phyloP scores from a whole-genome alignment of 192 early-diverging fungal genomes.

The Rhizoclosmatium sp. region DNA sequence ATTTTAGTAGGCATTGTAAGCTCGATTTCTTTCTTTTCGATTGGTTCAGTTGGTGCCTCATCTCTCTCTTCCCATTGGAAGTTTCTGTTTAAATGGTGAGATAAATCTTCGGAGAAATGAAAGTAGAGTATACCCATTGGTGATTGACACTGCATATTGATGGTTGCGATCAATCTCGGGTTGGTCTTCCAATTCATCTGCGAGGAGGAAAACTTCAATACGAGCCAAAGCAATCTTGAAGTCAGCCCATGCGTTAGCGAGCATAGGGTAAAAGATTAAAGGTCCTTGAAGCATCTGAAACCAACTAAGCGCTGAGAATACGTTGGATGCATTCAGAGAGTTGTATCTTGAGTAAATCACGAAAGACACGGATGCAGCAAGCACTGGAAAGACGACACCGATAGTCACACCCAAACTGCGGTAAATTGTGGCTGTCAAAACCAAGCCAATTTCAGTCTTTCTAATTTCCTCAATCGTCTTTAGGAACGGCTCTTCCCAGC shows the following conservation, averaged over 20 bases:
- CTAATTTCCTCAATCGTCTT: slow-evolving; percentile 41
- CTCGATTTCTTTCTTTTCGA: background rate
- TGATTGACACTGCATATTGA: slow-evolving; percentile 62
- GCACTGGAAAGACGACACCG: slow-evolving; percentile 6
- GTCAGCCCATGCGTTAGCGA: slow-evolving; percentile 54
- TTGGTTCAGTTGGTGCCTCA: slow-evolving; percentile 40
- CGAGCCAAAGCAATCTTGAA: slow-evolving; percentile 56
- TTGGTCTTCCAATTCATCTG: slow-evolving; percentile 67
- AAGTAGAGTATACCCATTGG: slow-evolving; percentile 59
- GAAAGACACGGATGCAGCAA: slow-evolving; percentile 47
- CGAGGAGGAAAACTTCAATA: slow-evolving; percentile 59
- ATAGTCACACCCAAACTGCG: slow-evolving; percentile 17
- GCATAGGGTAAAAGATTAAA: slow-evolving; percentile 15
- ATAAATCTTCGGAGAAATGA: slow-evolving; percentile 58
- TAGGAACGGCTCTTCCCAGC: slow-evolving; percentile 45
- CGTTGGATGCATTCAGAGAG: slow-evolving; percentile 49
- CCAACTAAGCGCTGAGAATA: slow-evolving; percentile 57
- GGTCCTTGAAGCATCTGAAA: slow-evolving; percentile 45
- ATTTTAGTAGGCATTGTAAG: slow-evolving; percentile 6
- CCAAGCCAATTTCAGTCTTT: slow-evolving; percentile 36
- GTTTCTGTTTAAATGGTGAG: slow-evolving; percentile 64
- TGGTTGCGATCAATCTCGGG: slow-evolving; percentile 50
- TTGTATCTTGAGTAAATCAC: slow-evolving; percentile 67
- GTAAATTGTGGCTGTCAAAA: slow-evolving; percentile 13
- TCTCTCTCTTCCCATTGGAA: slow-evolving; percentile 66